Base-by-base conservation (phyloP, 768 basidiomycete species). In the Lentinula raphanica region DNA sequence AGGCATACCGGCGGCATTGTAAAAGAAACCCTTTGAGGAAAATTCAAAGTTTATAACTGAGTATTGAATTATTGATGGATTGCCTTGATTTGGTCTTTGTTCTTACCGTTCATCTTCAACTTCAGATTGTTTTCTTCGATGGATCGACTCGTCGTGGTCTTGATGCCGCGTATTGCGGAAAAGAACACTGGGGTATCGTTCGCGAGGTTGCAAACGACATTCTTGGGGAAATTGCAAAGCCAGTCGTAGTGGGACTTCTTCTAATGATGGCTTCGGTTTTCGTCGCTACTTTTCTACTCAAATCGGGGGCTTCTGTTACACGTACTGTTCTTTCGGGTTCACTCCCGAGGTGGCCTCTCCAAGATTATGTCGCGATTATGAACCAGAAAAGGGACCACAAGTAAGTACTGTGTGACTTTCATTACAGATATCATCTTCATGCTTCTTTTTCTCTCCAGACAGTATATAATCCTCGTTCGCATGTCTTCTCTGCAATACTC, bases 401-500 rank as follows among this genome's bases (percentile, higher is more conserved):
- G 23, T 25, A 53, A 12, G 5, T 29, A 17, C 35, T 53, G 51
- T 53, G 51, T 53, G 51, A 53, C 29, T 50, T 50, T 50, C 49
- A 50, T 50, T 50, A 32, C 15, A 27, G 32, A 29, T 50, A 35
- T 50, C 49, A 50, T 50, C 28, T 19, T 35, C 21, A 25, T 21
- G 51, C 51, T 53, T 53, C 51, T 36, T 53, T 51, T 50, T 39
- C 32, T n/a, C 12, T 53, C 51, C 39, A 35, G 40, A 39, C 23
- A 23, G 23, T 38, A 36, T 38, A 39, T 39, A 53, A 36, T 23
- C 13, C 32, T 21, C 23, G 27, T 27, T 15, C 23, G 23, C 51
- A 53, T 53, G 51, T 36, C 51, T 53, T 39, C 51, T 53, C 21
- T 35, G 13, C 11, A 13, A 40, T 32, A 45, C 31, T 29, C 39